A percentile compares a stretch with the other conserved stretches of the same genome.
phyloP scores from a whole-genome alignment of 2,329 filamentous ascomycete genomes.

The Escovopsis sp. region DNA sequence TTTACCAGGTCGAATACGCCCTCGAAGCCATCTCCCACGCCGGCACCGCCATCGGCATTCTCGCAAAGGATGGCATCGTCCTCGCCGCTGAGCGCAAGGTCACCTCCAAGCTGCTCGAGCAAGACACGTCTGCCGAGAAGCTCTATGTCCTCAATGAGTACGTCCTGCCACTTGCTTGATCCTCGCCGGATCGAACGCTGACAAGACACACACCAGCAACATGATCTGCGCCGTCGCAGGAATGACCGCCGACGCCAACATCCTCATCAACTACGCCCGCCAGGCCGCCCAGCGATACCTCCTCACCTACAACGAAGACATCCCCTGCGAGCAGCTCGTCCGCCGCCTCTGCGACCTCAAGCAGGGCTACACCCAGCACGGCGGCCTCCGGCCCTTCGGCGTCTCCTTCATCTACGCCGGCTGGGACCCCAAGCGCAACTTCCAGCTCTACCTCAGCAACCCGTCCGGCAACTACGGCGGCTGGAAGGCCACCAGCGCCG shows the following conservation, averaged over 20 bases:
- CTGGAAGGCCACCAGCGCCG: conserved; percentile 97
- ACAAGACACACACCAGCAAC: conserved; percentile 52
- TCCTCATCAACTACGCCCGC: conserved; percentile 98
- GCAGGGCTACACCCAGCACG: conserved; percentile 98
- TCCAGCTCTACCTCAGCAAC: conserved; percentile 98
- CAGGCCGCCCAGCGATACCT: conserved; percentile 95
- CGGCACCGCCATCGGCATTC: conserved; percentile 88
- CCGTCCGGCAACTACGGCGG: conserved; percentile 97
- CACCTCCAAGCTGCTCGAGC: conserved; percentile 96
- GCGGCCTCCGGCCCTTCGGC: conserved; percentile 93
- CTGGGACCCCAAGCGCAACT: conserved; percentile 89
- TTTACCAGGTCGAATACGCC: conserved; percentile 99
- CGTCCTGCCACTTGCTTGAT: conserved; percentile 18
- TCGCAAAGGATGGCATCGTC: conserved; percentile 96
- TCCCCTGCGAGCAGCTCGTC: conserved; percentile 96
- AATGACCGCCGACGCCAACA: conserved; percentile 99
- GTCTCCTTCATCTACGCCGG: conserved; percentile 99
- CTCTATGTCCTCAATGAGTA: conserved; percentile 98
- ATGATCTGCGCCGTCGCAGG: conserved; percentile 99
- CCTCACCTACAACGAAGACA: conserved; percentile 98
- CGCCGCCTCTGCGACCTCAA: conserved; percentile 93
- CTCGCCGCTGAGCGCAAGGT: conserved; percentile 97
- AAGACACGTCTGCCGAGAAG: conserved; percentile 99
- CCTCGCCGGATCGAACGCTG: not conserved
- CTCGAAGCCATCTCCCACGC: conserved; percentile 97